These are phyloP conservation scores for Halophytophthora batemanensis DNA, from an alignment of 352 stramenopile genomes.

Conservation along the genomic window DNA sequence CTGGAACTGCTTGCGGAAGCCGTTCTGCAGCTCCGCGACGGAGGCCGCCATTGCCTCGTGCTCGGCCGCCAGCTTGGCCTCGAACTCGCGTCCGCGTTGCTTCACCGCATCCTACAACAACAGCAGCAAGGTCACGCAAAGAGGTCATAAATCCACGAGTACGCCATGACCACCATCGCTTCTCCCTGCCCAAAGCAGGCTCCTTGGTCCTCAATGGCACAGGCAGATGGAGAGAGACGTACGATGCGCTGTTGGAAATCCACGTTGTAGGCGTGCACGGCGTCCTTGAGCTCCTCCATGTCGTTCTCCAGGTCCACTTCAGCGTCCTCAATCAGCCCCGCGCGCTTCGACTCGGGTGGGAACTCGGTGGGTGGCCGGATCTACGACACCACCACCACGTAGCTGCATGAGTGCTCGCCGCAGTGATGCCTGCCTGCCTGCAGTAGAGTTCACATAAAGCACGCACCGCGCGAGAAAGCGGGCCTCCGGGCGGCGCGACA, in stretches of 20 bases:
- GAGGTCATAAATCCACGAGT: neutral
- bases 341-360: conserved; percentile 67
- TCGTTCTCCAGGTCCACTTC: conserved; percentile 75
- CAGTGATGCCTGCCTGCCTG: no score
- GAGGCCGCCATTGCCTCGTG: conserved; percentile 61
- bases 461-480: conserved; percentile 38
- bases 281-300: conserved; percentile 79
- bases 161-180: no score
- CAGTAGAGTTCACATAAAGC: no score
- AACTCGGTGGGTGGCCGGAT: conserved; percentile 63
- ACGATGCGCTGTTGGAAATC: conserved; percentile 82
- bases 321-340: conserved; percentile 64
- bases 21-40: conserved; percentile 41
- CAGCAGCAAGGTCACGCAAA: neutral
- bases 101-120: conserved; percentile 63
- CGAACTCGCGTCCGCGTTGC: conserved; percentile 45
- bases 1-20: conserved; percentile 51
- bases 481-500: conserved; percentile 38
- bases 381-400: conserved; percentile 18
- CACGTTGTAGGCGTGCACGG: conserved; percentile 79
- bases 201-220: no score
- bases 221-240: conserved; percentile 13
- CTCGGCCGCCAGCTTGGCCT: conserved; percentile 46
- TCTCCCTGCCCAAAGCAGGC: no score
- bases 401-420: no score